These are phyloP conservation scores for Cryphonectria radicalis DNA, from an alignment of 2,329 filamentous ascomycete species.

Conservation along the genomic window DNA sequence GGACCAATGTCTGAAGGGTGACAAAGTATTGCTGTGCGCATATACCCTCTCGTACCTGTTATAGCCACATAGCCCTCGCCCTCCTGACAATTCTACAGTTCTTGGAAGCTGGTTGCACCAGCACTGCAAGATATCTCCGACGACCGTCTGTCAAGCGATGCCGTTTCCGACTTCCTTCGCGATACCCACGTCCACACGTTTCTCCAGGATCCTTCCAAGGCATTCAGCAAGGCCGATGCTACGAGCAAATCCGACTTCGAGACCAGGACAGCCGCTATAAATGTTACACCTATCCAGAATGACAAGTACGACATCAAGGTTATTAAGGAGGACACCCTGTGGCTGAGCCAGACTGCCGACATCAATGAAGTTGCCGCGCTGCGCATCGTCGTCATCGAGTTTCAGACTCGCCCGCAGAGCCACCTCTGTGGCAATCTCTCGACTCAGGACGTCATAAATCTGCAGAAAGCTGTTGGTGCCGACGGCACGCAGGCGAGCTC, in stretches of 20 bases:
- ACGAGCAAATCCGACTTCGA: slow-evolving; percentile 75
- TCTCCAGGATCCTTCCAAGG: slow-evolving; percentile 69
- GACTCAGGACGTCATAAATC: slow-evolving; percentile 75
- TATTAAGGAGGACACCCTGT: slow-evolving; percentile 83
- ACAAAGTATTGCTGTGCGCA: slow-evolving; percentile 78
- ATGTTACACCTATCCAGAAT: slow-evolving; percentile 71
- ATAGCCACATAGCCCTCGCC: slow-evolving; percentile 10
- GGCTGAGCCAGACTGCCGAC: slow-evolving; percentile 78
- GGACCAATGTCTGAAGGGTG: slow-evolving; percentile 81
- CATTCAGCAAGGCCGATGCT: slow-evolving; percentile 66
- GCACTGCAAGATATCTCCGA: slow-evolving; percentile 61
- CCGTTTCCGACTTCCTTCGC: slow-evolving; percentile 70
- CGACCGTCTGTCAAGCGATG: slow-evolving; percentile 55
- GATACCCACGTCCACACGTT: slow-evolving; percentile 70
- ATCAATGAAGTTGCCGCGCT: slow-evolving; percentile 84
- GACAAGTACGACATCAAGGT: slow-evolving; percentile 73
- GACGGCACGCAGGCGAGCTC: slow-evolving; percentile 62
- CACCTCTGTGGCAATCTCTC: slow-evolving; percentile 75
- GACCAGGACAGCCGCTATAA: slow-evolving; percentile 81
- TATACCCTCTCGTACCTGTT: slow-evolving; percentile 1
- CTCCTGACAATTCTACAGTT: slow-evolving; percentile 45
- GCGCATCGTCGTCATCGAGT: slow-evolving; percentile 79
- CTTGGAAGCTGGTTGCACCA: slow-evolving; percentile 64
- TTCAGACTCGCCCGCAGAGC: slow-evolving; percentile 76
- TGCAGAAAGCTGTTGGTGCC: slow-evolving; percentile 74